phyloP scores from a whole-genome alignment of 768 basidiomycete genomes.

The Boletellus sp. region DNA sequence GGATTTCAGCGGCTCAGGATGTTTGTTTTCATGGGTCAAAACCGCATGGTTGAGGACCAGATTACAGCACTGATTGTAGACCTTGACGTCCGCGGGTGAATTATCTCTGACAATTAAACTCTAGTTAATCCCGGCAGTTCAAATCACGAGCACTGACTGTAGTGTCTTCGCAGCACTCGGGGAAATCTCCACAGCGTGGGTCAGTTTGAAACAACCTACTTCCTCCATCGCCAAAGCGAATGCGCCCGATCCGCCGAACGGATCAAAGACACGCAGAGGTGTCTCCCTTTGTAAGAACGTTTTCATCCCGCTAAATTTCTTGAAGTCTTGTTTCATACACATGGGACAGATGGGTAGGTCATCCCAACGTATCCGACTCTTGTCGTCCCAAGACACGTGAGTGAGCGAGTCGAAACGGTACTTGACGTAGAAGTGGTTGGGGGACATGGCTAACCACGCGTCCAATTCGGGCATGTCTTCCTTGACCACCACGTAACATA shows the following conservation, averaged over 20 bases:
- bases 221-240: slow-evolving; percentile 58
- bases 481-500: slow-evolving; percentile 46
- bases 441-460: slow-evolving; percentile 50
- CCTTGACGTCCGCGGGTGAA: slow-evolving; percentile 48
- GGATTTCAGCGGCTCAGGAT: slow-evolving; percentile 37
- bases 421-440: slow-evolving; percentile 55
- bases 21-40: slow-evolving; percentile 44
- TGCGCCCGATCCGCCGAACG: slow-evolving; percentile 51
- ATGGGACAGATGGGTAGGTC: slow-evolving; percentile 44
- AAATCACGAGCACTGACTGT: slow-evolving; percentile 38
- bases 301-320: slow-evolving; percentile 30
- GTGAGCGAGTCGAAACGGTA: slow-evolving; percentile 46
- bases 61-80: slow-evolving; percentile 75
- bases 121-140: background rate
- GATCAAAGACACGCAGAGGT: slow-evolving; percentile 37
- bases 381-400: slow-evolving; percentile 38
- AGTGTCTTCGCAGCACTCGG: slow-evolving; percentile 71
- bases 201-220: slow-evolving; percentile 53
- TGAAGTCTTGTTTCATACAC: slow-evolving; percentile 37
- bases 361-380: slow-evolving; percentile 26
- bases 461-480: slow-evolving; percentile 32
- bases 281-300: slow-evolving; percentile 28
- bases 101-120: slow-evolving; percentile 33
- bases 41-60: slow-evolving; percentile 54
- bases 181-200: slow-evolving; percentile 68